Evolutionary conservation across 192 early-diverging fungal genomes (phyloP).

Genomic region (Podila minutissima): DNA sequence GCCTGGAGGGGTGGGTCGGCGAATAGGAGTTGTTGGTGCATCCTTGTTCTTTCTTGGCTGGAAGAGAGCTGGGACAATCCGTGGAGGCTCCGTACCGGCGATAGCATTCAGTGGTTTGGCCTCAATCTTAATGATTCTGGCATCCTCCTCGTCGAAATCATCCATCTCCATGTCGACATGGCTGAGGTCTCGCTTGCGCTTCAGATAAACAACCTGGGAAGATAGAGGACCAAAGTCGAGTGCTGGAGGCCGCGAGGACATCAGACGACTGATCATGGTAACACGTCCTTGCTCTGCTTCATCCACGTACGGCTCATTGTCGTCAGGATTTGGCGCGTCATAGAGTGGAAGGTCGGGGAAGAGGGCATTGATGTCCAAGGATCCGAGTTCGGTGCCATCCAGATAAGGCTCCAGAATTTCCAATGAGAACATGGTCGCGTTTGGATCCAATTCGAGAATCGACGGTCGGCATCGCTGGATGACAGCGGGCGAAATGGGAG

Average conservation of each 20-base stretch:
- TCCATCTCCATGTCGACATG: constrained; percentile 30
- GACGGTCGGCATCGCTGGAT: constrained; percentile 49
- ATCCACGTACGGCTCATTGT: constrained; percentile 63
- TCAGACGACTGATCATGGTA: constrained; percentile 44
- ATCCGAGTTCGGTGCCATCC: constrained; percentile 34
- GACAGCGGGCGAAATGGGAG: constrained; percentile 51
- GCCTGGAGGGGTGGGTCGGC: constrained; percentile 26
- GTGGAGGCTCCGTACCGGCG: constrained; percentile 55
- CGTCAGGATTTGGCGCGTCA: constrained; percentile 62
- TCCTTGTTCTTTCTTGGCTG: constrained; percentile 45
- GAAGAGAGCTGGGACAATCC: constrained; percentile 47
- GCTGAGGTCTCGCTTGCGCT: constrained; percentile 35
- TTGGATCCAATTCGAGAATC: constrained; percentile 49
- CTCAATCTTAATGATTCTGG: constrained; percentile 29
- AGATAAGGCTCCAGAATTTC: constrained; percentile 42
- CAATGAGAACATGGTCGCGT: constrained; percentile 43
- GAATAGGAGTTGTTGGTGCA: constrained; percentile 34
- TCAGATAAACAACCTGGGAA: constrained; percentile 39
- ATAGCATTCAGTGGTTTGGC: constrained; percentile 57
- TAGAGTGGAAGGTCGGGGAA: constrained; percentile 62
- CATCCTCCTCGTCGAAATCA: constrained; percentile 44
- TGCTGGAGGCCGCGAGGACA: constrained; percentile 31
- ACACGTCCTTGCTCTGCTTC: constrained; percentile 65
- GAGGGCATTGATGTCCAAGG: constrained; percentile 53
- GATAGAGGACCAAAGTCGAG: constrained; percentile 45